These are phyloP conservation scores for Tricholoma bakamatsutake DNA, from an alignment of 768 basidiomycete species.

Conservation along the genomic window DNA sequence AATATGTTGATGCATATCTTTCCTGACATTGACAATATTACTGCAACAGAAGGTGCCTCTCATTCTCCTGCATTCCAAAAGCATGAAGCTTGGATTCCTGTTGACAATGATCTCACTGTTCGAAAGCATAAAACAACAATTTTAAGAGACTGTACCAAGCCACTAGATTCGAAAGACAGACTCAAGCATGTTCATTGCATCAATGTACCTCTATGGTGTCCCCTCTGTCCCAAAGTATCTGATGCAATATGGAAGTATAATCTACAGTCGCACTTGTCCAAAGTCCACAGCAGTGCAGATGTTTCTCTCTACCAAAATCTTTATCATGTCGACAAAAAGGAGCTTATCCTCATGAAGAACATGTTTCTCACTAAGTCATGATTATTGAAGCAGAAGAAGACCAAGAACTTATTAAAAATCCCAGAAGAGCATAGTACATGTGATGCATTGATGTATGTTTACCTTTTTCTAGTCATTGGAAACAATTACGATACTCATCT, in stretches of 20 bases:
- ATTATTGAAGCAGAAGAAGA: not conserved
- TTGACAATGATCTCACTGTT: not conserved
- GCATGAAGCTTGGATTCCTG: not conserved
- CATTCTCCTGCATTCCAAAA: not conserved
- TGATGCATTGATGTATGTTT: not conserved
- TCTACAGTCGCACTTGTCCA: not conserved
- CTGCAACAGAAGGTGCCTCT: not conserved
- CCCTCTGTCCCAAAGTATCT: not conserved
- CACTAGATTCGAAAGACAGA: not conserved
- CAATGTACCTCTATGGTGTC: not conserved
- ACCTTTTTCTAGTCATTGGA: not conserved
- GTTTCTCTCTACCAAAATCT: not conserved
- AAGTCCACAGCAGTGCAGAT: not conserved
- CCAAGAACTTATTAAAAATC: not conserved
- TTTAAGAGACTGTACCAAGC: not conserved
- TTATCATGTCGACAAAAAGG: not conserved
- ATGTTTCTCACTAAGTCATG: not conserved
- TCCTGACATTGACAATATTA: not conserved
- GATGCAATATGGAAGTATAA: not conserved
- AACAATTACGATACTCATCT: too few relatives aligned
- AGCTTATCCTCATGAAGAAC: not conserved
- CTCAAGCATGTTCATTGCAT: not conserved
- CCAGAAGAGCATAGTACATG: not conserved
- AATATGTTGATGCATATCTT: not conserved
- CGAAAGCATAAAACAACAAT: not conserved